A percentile compares a stretch with the other conserved stretches of the same genome.
Conservation (phyloP, 2,329 filamentous ascomycete genomes). For the Neocatenulostroma microsporum region DNA sequence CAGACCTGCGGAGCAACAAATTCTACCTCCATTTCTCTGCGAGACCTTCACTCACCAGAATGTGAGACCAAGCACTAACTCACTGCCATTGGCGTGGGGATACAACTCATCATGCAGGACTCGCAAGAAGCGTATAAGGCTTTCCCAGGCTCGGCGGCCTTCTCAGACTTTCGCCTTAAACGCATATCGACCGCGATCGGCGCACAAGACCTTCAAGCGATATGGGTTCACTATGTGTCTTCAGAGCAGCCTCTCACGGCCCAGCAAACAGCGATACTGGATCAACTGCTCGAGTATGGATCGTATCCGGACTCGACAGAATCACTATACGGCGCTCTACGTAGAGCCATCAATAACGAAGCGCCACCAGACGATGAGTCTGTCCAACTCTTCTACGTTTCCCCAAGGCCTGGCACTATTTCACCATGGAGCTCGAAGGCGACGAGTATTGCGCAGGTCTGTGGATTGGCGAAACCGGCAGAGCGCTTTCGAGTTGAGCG, state of each 20-base stretch:
- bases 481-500: constrained; percentile 83
- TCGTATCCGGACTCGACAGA: constrained; percentile 42
- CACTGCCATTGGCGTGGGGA: too few species aligned
- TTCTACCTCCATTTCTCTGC: too few species aligned
- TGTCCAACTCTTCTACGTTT: constrained; percentile 61
- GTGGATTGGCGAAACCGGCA: constrained; percentile 64
- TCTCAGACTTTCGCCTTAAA: constrained; percentile 44
- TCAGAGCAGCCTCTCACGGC: constrained; percentile 34
- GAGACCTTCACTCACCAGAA: too few species aligned
- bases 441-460: constrained; percentile 87
- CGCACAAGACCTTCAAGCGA: constrained; percentile 40
- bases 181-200: constrained; percentile 40
- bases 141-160: constrained; percentile 48
- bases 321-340: constrained; percentile 36
- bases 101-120: constrained; percentile 1
- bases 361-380: constrained; percentile 42
- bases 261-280: constrained; percentile 44
- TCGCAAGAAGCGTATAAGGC: constrained; percentile 26
- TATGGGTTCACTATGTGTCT: constrained; percentile 46
- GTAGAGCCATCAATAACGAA: constrained; percentile 43
- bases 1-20: too few species aligned
- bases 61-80: too few species aligned
- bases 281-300: constrained; percentile 56
- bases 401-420: constrained; percentile 70
- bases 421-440: constrained; percentile 98